phyloP scores from a whole-genome alignment of 2,329 filamentous ascomycete genomes.

The Calonectria henricotiae region DNA sequence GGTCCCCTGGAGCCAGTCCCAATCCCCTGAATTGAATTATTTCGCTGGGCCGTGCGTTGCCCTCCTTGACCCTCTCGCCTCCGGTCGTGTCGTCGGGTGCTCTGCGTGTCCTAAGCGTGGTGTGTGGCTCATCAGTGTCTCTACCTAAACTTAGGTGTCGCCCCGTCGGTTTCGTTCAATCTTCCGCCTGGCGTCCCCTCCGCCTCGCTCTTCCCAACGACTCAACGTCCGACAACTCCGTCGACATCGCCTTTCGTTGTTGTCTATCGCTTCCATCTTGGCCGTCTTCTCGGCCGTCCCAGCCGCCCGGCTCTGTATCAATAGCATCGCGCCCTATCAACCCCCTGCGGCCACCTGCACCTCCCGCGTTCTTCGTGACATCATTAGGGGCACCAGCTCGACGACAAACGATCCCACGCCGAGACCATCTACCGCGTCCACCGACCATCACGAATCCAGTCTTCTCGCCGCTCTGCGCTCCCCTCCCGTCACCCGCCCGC shows the following conservation, averaged over 20 bases:
- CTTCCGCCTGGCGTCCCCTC: constrained; percentile 48
- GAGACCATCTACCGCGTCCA: constrained; percentile 37
- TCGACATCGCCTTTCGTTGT: constrained; percentile 38
- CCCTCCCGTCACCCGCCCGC: constrained; percentile 34
- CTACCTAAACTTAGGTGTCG: constrained; percentile 37
- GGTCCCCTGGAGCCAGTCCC: constrained; percentile 36
- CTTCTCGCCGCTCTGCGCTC: constrained; percentile 35
- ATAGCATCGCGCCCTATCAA: constrained; percentile 26
- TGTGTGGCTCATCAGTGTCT: constrained; percentile 40
- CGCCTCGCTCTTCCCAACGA: constrained; percentile 45
- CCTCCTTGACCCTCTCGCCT: constrained; percentile 39
- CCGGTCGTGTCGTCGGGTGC: constrained; percentile 46
- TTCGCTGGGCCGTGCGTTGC: constrained; percentile 49
- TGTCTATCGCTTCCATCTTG: constrained; percentile 31
- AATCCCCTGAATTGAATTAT: constrained; percentile 46
- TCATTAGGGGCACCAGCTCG: constrained; percentile 52
- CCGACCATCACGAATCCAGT: constrained; percentile 36
- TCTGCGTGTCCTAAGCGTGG: constrained; percentile 41
- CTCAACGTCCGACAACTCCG: constrained; percentile 38
- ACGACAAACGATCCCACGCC: constrained; percentile 30
- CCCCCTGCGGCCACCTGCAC: constrained; percentile 42
- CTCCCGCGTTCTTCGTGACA: constrained; percentile 50
- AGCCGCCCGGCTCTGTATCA: constrained; percentile 45
- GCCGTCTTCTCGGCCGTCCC: constrained; percentile 34
- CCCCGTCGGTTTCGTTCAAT: constrained; percentile 48